Base-by-base conservation (phyloP, 2,329 filamentous ascomycete species). In the Alternaria viburni region DNA sequence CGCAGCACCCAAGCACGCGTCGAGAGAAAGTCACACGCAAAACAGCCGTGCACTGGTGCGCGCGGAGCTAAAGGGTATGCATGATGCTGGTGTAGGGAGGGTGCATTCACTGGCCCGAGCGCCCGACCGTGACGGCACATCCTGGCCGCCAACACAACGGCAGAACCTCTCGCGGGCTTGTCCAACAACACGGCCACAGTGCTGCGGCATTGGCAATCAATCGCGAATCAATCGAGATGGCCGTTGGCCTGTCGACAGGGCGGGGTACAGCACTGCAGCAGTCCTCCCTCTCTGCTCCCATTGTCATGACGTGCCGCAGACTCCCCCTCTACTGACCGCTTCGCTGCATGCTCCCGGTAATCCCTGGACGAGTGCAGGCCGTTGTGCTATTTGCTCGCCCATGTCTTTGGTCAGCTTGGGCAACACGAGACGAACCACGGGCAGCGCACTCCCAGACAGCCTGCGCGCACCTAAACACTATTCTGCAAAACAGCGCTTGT, bases 21-120 rank as follows among this genome's bases (percentile, higher is more conserved):
- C 62, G 62, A 62, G 51, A 17, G 41, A 55, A 59, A 66, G 62
- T 62, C 62, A 61, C 52, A 59, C 59, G 59, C 54, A 62, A 65
- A 65, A 65, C 59, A 59, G 63, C 50, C 57, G 58, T 59, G 56
- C 60, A 59, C 36, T 2, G 5, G 49, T 19, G 56, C 54, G 56
- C 57, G 62, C 55, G 51, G 54, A 59, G 49, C 17, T 55, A 44
- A 46, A n/a, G 21, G n/a, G 47, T 41, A 26, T 58, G 56, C 36
- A 49, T 51, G 59, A 55, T 57, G 62, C 58, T 61, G 51, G 46
- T 45, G 32, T 43, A 30, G 9, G 52, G 44, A 50, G 51, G 52
- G 61, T 28, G 32, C 64, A 47, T 26, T 28, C 25, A 28, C 49
- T 57, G 59, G 19, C 11, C 64, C 52, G 56, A 64, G 64, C 64